Conservation (phyloP, 129 eudicot species). For the carrot (Daucus carota) region DH1_v3.0 NC_030387.2:829001-829500, state of each 20-base stretch:
- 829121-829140: conserved; percentile 5
- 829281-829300: neutral
- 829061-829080: conserved; percentile 45
- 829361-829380: neutral
- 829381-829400: neutral
- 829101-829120: conserved; percentile 76
- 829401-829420: neutral
- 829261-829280: conserved; percentile 45
- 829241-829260: conserved; percentile 71
- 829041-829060: conserved; percentile 20
- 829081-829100: conserved; percentile 51
- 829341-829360: neutral
- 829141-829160: neutral
- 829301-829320: neutral
- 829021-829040: conserved; percentile 35
- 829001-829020: conserved; percentile 25
- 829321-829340: neutral
- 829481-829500: neutral
- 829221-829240: conserved; percentile 30
- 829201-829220: conserved; percentile 29
- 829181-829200: conserved; percentile 7
- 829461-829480: neutral
- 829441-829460: neutral
- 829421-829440: neutral
- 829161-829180: neutral